Conservation (phyloP, 495 filamentous ascomycete genomes). For the Penicillium pancosmium region DNA sequence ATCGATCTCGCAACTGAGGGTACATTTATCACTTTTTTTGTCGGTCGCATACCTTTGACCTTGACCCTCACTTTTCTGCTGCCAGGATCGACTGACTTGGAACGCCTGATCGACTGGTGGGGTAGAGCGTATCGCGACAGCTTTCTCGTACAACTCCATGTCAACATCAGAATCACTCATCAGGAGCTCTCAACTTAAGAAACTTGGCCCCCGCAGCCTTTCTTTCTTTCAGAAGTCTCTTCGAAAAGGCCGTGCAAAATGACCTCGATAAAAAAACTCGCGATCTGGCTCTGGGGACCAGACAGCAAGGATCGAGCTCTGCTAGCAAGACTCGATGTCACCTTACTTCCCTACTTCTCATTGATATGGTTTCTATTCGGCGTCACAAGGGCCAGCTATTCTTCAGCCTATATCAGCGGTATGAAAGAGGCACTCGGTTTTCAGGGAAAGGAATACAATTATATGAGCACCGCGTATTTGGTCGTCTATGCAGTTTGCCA, state of each 20-base stretch:
- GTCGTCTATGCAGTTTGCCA: slow-evolving; percentile 43
- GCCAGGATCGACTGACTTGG: background rate
- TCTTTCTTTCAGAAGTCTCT: too few species aligned
- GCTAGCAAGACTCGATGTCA: slow-evolving; percentile 34
- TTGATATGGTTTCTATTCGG: slow-evolving; percentile 42
- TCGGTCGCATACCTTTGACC: background rate
- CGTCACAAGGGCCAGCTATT: slow-evolving; percentile 41
- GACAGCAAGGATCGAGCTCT: slow-evolving; percentile 32
- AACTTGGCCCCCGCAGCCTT: too few species aligned
- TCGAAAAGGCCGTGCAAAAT: slow-evolving; percentile 7
- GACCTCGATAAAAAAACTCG: slow-evolving; percentile 19
- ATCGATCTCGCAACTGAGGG: background rate
- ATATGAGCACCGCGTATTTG: slow-evolving; percentile 42
- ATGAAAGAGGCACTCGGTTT: slow-evolving; percentile 41
- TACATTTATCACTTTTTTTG: background rate
- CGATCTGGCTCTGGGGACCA: slow-evolving; percentile 34
- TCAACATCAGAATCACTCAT: background rate
- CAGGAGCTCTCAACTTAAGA: background rate
- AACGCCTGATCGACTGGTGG: too few species aligned
- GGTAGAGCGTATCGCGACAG: too few species aligned
- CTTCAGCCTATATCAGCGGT: slow-evolving; percentile 41
- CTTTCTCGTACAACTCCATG: too few species aligned
- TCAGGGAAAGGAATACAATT: slow-evolving; percentile 41
- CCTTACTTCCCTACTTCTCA: slow-evolving; percentile 39
- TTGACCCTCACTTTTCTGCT: background rate